phyloP scores from a whole-genome alignment of 495 filamentous ascomycete species.

The Usnea hakonensis region DNA sequence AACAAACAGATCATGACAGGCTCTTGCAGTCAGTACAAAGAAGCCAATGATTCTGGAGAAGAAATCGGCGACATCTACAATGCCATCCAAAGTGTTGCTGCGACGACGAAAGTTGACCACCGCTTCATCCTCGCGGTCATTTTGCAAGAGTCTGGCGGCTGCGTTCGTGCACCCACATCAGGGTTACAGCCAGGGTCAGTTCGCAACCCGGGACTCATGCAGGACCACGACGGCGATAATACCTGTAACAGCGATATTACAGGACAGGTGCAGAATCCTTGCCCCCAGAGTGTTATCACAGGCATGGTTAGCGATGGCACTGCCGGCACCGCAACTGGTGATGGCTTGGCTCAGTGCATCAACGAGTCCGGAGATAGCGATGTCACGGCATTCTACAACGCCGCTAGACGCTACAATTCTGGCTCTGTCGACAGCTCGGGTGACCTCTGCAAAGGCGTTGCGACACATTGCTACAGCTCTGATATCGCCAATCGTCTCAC shows the following conservation, averaged over 20 bases:
- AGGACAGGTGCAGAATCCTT: conserved; percentile 32
- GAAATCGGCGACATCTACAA: conserved; percentile 38
- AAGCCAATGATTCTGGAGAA: conserved; percentile 30
- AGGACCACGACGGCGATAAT: conserved; percentile 40
- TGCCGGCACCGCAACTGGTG: conserved; percentile 32
- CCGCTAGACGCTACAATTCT: conserved; percentile 51
- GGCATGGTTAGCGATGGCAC: conserved; percentile 46
- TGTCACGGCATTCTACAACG: conserved; percentile 40
- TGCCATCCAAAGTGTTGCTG: conserved; percentile 35
- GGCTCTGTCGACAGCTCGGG: conserved; percentile 38
- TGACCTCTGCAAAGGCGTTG: conserved; percentile 42
- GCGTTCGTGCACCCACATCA: conserved; percentile 45
- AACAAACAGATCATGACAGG: conserved; percentile 36
- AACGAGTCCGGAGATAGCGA: conserved; percentile 25
- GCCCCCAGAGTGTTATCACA: conserved; percentile 36
- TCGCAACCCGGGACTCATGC: conserved; percentile 51
- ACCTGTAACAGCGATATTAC: conserved; percentile 37
- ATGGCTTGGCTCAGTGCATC: conserved; percentile 37
- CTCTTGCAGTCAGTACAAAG: conserved; percentile 40
- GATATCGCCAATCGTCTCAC: conserved; percentile 51
- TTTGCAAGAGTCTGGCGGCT: conserved; percentile 54
- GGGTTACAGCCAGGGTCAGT: too few species aligned
- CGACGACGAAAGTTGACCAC: conserved; percentile 38
- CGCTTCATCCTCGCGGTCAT: conserved; percentile 52
- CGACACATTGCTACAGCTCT: conserved; percentile 49